Evolutionary conservation across 1,139 yeast genomes (phyloP), one percentile per base, ranked within the genome.

Genomic region (Geotrichum fermentans): DNA sequence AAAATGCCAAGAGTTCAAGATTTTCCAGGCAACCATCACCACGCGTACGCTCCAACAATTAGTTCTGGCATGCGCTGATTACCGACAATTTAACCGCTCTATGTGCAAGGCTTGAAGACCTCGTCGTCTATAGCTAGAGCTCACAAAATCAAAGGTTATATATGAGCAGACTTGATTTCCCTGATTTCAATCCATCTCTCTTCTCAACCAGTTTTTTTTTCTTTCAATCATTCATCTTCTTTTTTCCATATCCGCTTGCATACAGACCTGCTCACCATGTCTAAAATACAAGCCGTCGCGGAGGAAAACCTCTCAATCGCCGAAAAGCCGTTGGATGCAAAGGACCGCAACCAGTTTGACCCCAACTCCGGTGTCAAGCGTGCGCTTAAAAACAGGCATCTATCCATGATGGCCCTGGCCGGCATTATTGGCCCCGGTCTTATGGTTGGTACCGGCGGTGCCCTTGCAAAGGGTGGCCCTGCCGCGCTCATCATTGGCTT

Each of bases 361-460:
- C 66, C 69, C 10, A 58, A 65, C 11, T 58, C 70, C 2, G 72
- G 72, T 4, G 70, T 78, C 47, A 74, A 75, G 55, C 71, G 78
- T 49, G 76, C 77, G 26, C 72, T 78, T 45, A 71, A 71, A 50
- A 70, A 75, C 24, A 66, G 80, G 50, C 81, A 77, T 59, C 63
- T 77, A 52, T 64, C 72, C 7, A 77, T 80, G 83, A 78, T 80
- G 63, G 77, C 84, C 35, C 70, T 80, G 50, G 85, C 83, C 2
- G 86, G 86, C 8, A 77, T 78, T 50, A 79, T 80, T 46, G 87
- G 88, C 16, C 79, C 88, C 2, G 92, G 92, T 50, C 67, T 83
- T 45, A 74, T 80, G 54, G 68, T 82, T 45, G 83, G 86, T 30
- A 75, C 85, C 0, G 83, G 85, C 3, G 74, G 73, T 47, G 75